Percentiles rank a stretch among this genome's conserved stretches.
phyloP scores from a whole-genome alignment of 1,284 basidiomycete species.

The Kalmanozyma brasiliensis region DNA sequence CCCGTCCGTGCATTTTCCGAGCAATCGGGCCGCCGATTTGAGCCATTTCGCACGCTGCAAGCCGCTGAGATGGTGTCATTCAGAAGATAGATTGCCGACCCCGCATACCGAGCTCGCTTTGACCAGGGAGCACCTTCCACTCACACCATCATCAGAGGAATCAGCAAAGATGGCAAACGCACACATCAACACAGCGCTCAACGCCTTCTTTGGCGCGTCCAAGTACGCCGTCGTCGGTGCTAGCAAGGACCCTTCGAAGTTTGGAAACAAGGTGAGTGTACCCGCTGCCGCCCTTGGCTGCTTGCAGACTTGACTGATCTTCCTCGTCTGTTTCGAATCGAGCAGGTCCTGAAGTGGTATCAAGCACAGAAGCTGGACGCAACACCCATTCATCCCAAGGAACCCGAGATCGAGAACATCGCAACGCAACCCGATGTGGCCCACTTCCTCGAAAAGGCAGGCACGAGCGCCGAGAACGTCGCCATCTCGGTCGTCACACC shows the following conservation, averaged over 20 bases:
- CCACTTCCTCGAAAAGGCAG: constrained; percentile 21
- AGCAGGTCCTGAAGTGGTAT: constrained; percentile 64
- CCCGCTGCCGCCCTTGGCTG: no score
- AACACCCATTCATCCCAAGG: constrained; percentile 62
- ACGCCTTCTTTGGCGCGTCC: constrained; percentile 52
- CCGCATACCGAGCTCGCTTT: background rate
- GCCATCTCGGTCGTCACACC: constrained; percentile 65
- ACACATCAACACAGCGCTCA: constrained; percentile 39
- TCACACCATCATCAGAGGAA: constrained; percentile 1
- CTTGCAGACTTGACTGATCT: no score
- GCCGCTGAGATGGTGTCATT: constrained; percentile 11
- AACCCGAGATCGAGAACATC: constrained; percentile 49
- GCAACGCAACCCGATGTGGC: constrained; percentile 31
- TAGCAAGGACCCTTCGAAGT: constrained; percentile 60
- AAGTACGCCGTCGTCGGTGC: constrained; percentile 62
- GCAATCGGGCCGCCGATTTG: constrained; percentile 22
- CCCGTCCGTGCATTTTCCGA: background rate
- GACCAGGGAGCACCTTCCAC: no score
- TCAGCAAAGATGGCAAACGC: constrained; percentile 25
- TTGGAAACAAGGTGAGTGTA: constrained; percentile 58
- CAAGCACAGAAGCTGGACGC: constrained; percentile 47
- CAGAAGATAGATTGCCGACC: constrained; percentile 20
- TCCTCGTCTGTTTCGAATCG: no score
- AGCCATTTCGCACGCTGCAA: constrained; percentile 8
- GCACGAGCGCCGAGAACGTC: constrained; percentile 25